Evolutionary conservation across 2,329 filamentous ascomycete genomes (phyloP).

Genomic region (Fusarium keratoplasticum): DNA sequence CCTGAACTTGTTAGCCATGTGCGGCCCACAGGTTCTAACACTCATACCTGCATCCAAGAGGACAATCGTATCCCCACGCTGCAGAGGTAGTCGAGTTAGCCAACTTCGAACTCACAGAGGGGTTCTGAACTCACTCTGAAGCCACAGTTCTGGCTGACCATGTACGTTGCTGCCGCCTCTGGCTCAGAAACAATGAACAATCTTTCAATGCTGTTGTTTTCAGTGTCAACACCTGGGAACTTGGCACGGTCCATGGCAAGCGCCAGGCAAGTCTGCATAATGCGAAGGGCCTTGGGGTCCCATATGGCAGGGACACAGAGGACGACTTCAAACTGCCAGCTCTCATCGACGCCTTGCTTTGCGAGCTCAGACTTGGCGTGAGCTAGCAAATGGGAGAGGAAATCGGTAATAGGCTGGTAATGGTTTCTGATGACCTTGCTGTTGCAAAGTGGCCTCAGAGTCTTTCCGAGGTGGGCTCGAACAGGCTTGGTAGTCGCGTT

Average conservation of each 20-base stretch:
- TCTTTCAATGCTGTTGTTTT: background rate
- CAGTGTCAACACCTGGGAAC: background rate
- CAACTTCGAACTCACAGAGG: background rate
- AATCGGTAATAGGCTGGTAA: background rate
- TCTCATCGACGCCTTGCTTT: background rate
- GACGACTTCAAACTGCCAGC: background rate
- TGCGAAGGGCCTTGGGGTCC: background rate
- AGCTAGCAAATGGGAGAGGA: background rate
- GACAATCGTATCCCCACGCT: background rate
- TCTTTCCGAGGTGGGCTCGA: background rate
- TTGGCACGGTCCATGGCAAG: background rate
- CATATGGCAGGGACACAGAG: constrained; percentile 5
- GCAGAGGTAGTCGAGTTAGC: background rate
- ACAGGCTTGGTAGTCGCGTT: background rate
- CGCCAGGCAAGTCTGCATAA: constrained; percentile 2
- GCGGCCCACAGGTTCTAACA: fast-evolving
- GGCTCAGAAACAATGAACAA: constrained; percentile 16
- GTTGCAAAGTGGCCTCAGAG: background rate
- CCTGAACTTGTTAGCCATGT: background rate
- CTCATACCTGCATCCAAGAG: constrained; percentile 6
- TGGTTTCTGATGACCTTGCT: background rate
- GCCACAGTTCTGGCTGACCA: background rate
- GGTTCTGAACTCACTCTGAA: background rate
- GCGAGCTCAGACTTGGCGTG: background rate
- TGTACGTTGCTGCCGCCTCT: background rate